Percentiles rank a stretch among this genome's conserved stretches.
Evolutionary conservation across 352 stramenopile genomes (phyloP).

Genomic region (Globisporangium rhizosaccharum): DNA sequence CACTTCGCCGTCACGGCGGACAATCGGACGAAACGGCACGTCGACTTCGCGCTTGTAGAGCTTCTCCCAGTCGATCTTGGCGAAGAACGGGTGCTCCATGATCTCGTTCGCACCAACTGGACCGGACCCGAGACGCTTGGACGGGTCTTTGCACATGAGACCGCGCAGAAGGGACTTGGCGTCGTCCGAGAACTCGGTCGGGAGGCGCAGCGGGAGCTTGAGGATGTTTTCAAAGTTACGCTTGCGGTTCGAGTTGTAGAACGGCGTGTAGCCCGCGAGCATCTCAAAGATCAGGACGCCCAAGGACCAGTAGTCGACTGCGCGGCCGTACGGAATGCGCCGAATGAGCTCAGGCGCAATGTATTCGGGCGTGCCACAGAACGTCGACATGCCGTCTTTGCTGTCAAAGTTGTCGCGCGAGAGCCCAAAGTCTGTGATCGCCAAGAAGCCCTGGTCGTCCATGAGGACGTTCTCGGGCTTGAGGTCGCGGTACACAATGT

Average conservation of each 20-base stretch:
- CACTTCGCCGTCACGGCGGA: constrained; percentile 66
- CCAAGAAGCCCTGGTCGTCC: constrained; percentile 79
- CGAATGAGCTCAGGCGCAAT: constrained; percentile 84
- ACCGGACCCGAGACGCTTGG: constrained; percentile 68
- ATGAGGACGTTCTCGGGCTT: constrained; percentile 87
- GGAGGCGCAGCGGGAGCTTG: constrained; percentile 64
- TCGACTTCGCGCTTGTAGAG: constrained; percentile 70
- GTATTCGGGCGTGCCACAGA: constrained; percentile 87
- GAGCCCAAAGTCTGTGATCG: constrained; percentile 87
- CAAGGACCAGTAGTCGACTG: constrained; percentile 88
- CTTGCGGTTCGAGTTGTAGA: constrained; percentile 73
- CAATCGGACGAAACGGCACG: constrained; percentile 59
- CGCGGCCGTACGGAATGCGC: constrained; percentile 62
- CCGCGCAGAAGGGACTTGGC: constrained; percentile 67
- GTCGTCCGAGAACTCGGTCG: constrained; percentile 71
- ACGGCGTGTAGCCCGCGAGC: constrained; percentile 73
- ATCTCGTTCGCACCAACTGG: constrained; percentile 68
- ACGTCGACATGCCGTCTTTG: constrained; percentile 73
- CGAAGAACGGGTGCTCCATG: constrained; percentile 84
- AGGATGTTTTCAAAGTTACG: constrained; percentile 88
- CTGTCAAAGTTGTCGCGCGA: constrained; percentile 74
- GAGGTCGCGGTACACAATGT: constrained; percentile 84
- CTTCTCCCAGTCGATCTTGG: constrained; percentile 64
- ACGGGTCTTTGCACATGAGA: constrained; percentile 68
- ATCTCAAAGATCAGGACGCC: constrained; percentile 85